Conservation (phyloP, 2,329 filamentous ascomycete species). For the Talaromyces sp. region DNA sequence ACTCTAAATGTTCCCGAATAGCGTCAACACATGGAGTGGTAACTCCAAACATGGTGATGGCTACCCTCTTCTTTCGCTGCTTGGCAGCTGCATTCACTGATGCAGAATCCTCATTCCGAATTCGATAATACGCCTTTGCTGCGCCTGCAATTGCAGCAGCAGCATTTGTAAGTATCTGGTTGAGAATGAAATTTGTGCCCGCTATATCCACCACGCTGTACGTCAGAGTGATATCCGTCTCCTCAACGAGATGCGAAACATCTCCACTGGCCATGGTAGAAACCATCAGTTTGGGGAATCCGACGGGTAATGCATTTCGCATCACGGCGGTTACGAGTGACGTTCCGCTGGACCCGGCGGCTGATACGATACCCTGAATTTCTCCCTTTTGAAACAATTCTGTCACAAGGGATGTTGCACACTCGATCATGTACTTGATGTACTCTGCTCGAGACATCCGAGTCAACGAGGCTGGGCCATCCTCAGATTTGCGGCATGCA, state of each 20-base stretch:
- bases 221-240: constrained; percentile 65
- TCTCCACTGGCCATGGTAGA: constrained; percentile 66
- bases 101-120: constrained; percentile 20
- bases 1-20: constrained; percentile 49
- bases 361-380: constrained; percentile 55
- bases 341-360: constrained; percentile 61
- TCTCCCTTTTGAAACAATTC: constrained; percentile 32
- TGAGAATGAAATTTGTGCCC: constrained; percentile 57
- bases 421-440: constrained; percentile 51
- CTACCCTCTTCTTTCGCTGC: constrained; percentile 47
- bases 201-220: constrained; percentile 67
- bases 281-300: constrained; percentile 65
- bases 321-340: constrained; percentile 57
- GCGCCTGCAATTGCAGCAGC: constrained; percentile 58
- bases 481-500: constrained; percentile 26
- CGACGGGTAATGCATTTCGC: constrained; percentile 56
- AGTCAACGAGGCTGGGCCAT: constrained; percentile 25
- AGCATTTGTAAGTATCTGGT: constrained; percentile 57
- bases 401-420: constrained; percentile 42
- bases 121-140: constrained; percentile 38
- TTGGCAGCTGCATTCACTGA: constrained; percentile 10
- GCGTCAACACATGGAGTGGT: constrained; percentile 61
- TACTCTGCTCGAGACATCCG: constrained; percentile 50
- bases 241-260: constrained; percentile 58
- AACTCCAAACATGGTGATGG: constrained; percentile 69